Conservation (phyloP, 352 stramenopile species). For the Globisporangium takayamanum region DNA sequence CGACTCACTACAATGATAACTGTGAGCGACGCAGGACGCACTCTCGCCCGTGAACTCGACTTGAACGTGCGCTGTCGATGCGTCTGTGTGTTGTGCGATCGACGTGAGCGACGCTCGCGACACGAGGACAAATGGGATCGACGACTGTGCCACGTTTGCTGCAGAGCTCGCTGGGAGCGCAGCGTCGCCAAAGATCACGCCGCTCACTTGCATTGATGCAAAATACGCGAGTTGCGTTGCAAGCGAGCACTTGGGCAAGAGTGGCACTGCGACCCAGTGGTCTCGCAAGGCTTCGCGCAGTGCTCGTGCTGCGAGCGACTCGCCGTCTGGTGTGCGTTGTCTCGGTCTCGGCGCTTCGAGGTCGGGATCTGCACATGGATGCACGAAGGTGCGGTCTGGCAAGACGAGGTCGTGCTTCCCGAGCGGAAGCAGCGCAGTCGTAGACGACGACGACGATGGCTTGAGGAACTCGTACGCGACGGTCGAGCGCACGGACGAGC, state of each 20-base stretch:
- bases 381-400: constrained; percentile 17
- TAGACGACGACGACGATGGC: background rate
- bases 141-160: constrained; percentile 8
- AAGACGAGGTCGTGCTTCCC: constrained; percentile 37
- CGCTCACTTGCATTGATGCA: constrained; percentile 21
- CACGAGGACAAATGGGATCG: constrained; percentile 48
- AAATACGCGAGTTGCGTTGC: constrained; percentile 38
- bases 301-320: background rate
- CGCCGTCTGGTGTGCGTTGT: background rate
- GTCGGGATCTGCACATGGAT: constrained; percentile 24
- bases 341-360: background rate
- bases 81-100: constrained; percentile 6
- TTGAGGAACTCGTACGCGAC: constrained; percentile 33
- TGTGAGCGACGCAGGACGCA: constrained; percentile 17
- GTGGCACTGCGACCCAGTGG: constrained; percentile 22
- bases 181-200: constrained; percentile 41
- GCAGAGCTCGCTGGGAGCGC: constrained; percentile 20
- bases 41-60: constrained; percentile 63
- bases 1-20: background rate
- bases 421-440: constrained; percentile 26
- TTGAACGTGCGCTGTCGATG: constrained; percentile 30
- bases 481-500: constrained; percentile 19
- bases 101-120: constrained; percentile 1
- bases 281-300: constrained; percentile 13
- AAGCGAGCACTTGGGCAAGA: constrained; percentile 33